Evolutionary conservation across 129 eudicot species (phyloP).

Genomic region (Ambrosia artemisiifolia): DNA sequence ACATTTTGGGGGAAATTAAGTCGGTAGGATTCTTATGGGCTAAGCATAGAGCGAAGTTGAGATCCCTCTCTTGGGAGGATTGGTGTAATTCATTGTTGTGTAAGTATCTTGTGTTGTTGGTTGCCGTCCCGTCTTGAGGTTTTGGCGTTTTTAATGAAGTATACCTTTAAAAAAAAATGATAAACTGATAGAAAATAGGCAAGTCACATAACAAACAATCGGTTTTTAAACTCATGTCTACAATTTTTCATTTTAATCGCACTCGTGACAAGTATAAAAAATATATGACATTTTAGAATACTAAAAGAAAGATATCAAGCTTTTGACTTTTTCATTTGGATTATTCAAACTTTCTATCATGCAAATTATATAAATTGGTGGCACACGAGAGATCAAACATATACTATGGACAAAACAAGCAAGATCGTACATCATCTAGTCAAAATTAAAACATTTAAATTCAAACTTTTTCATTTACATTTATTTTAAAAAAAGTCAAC

Average conservation of each 20-base stretch:
- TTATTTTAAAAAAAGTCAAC: constrained; percentile 24
- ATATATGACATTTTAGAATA: neutral
- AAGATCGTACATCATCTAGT: constrained; percentile 15
- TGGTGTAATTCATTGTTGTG: too few species aligned
- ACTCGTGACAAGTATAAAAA: neutral
- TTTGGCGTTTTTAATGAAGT: too few species aligned
- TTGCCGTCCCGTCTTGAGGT: too few species aligned
- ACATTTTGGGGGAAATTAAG: too few species aligned
- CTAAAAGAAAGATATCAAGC: neutral
- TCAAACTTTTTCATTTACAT: neutral
- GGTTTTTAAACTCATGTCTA: too few species aligned
- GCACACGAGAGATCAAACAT: constrained; percentile 7
- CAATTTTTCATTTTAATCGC: neutral
- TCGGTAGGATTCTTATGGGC: too few species aligned
- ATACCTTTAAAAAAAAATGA: too few species aligned
- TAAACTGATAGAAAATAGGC: too few species aligned
- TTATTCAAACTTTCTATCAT: constrained; percentile 17
- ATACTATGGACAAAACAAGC: constrained; percentile 3
- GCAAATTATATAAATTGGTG: constrained; percentile 12
- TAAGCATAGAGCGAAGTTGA: too few species aligned
- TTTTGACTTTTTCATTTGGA: constrained; percentile 14
- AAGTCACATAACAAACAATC: too few species aligned
- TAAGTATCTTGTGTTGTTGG: too few species aligned
- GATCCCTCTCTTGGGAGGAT: too few species aligned
- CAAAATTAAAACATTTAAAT: neutral